Conservation (phyloP, 2,329 filamentous ascomycete species). For the Xylaria sp. region DNA sequence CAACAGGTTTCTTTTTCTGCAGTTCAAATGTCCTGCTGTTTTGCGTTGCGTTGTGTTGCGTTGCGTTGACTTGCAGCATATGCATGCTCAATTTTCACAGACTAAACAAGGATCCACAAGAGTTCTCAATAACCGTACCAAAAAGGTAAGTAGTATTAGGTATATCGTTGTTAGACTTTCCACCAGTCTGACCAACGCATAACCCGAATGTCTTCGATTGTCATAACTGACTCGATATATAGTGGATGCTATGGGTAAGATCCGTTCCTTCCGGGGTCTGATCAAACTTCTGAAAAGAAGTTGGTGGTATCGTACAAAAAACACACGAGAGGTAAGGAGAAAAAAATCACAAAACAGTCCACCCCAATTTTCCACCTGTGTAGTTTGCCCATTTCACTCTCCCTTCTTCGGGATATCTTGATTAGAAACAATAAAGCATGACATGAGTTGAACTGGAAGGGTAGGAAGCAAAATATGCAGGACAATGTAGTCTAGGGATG, state of each 20-base stretch:
- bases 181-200: slow-evolving; percentile 17
- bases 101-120: not conserved
- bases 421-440: slow-evolving; percentile 20
- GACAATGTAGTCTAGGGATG: slow-evolving; percentile 17
- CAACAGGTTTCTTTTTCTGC: not conserved
- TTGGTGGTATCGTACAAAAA: slow-evolving; percentile 29
- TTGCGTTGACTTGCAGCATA: no score
- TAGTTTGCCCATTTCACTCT: slow-evolving; percentile 17
- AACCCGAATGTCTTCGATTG: slow-evolving; percentile 13
- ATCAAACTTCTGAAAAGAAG: slow-evolving; percentile 10
- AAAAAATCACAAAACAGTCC: slow-evolving; percentile 17
- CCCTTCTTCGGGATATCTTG: slow-evolving; percentile 1
- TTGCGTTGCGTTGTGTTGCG: not conserved
- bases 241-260: slow-evolving; percentile 2
- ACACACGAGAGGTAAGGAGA: not conserved
- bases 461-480: slow-evolving; percentile 22
- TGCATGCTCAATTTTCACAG: not conserved
- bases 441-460: slow-evolving; percentile 19
- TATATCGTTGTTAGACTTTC: not conserved
- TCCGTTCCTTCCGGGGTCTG: slow-evolving; percentile 2
- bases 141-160: not conserved
- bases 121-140: not conserved
- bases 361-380: slow-evolving; percentile 16
- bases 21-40: not conserved
- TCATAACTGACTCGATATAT: slow-evolving; percentile 16